Evolutionary conservation across 2,329 filamentous ascomycete species (phyloP), one percentile per base, ranked within the genome.

Genomic region (Cadophora luteo-olivacea): DNA sequence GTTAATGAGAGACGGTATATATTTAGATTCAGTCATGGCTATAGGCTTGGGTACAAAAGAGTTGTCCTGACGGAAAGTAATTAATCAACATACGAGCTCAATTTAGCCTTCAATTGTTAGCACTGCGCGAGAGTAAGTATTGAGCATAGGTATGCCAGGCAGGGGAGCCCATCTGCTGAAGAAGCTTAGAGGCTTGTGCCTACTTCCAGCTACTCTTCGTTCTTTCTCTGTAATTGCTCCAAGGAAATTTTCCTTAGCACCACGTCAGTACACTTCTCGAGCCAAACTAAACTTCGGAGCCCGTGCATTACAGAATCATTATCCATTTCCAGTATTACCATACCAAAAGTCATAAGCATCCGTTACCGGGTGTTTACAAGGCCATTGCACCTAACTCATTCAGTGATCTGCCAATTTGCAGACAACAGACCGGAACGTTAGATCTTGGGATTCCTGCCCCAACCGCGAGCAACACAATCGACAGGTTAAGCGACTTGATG

Each of bases 41-140:
- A 55, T 33, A 4, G 52, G 16, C 6, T 1, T 16, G 41, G 41
- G 16, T 29, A 55, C 8, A 33, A 33, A 54, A 16, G 12, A 45
- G 3, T 29, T 5, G n/a, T n/a, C n/a, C n/a, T n/a, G 9, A 38
- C 2, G 29, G 51, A 54, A 6, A 25, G 29, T 49, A 19, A 55
- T 55, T 55, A 55, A 55, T 55, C 25, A 55, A 55, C 52, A 55
- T 55, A 55, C 33, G 52, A 55, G 8, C 12, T 33, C 29, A 55
- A 11, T 24, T 29, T 16, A 9, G 24, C 16, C 24, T n/a, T n/a
- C 19, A 6, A 6, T 16, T 45, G 1, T 16, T 19, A 19, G 12
- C 41, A 45, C 3, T 19, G 19, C 12, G 41, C 36, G 36, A 38
- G 36, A 14, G 16, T 14, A 45, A 14, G 16, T 14, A 45, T 16